Percentiles rank a stretch among this genome's conserved stretches.
phyloP scores from a whole-genome alignment of 2,329 filamentous ascomycete genomes.

The Paracoccidioides brasiliensis region DNA sequence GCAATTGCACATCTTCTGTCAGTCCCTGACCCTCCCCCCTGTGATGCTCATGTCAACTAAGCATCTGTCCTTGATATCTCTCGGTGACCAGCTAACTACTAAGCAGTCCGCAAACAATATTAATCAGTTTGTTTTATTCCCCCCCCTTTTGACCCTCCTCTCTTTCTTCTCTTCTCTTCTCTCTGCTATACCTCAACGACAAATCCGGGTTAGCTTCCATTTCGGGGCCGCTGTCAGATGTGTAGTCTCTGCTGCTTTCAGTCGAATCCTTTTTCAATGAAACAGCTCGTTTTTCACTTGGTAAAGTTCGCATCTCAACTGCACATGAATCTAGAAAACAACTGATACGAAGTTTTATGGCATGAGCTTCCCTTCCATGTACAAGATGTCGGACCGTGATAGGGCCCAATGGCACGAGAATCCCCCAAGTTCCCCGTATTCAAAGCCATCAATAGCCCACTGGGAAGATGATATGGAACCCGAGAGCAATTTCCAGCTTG shows the following conservation, averaged over 20 bases:
- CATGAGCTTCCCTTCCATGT: neutral
- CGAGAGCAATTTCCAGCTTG: neutral
- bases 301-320: neutral
- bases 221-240: neutral
- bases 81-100: neutral
- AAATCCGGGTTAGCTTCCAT: neutral
- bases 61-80: neutral
- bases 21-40: neutral
- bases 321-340: neutral
- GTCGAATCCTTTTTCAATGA: neutral
- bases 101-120: neutral
- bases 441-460: neutral
- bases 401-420: neutral
- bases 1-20: neutral
- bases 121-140: neutral
- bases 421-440: slow-evolving; percentile 2
- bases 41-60: neutral
- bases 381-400: neutral
- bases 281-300: no score
- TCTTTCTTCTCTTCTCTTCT: neutral
- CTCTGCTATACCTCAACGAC: neutral
- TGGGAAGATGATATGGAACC: neutral
- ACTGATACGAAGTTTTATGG: neutral
- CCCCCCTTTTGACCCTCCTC: neutral
- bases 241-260: neutral